phyloP scores from a whole-genome alignment of 371 early-diverging fungal genomes.

The Fennellomyces sp. region DNA sequence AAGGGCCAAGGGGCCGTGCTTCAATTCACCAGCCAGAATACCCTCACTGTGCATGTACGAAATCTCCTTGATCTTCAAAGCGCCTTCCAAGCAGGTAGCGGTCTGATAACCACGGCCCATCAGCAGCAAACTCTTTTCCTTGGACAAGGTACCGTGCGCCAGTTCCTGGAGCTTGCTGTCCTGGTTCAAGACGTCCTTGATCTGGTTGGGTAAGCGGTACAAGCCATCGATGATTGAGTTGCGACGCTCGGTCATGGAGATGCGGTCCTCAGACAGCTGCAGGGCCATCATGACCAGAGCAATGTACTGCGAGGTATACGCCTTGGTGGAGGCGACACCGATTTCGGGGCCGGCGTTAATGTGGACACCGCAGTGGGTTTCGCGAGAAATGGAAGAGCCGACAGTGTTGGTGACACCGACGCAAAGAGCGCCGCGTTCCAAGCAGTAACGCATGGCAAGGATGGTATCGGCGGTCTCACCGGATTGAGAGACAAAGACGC shows the following conservation, averaged over 20 bases:
- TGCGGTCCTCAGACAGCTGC: conserved; percentile 89
- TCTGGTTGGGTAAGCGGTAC: conserved; percentile 83
- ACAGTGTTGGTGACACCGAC: conserved; percentile 99
- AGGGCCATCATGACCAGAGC: conserved; percentile 98
- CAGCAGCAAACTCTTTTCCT: conserved; percentile 87
- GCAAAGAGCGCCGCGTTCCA: conserved; percentile 95
- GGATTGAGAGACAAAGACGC: conserved; percentile 97
- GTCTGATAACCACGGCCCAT: conserved; percentile 98
- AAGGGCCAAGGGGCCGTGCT: conserved; percentile 99
- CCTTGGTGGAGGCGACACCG: conserved; percentile 99
- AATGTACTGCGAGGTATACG: conserved; percentile 97
- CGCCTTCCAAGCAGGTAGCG: conserved; percentile 98
- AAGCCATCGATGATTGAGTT: conserved; percentile 93
- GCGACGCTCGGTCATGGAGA: conserved; percentile 84
- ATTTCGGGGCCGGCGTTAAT: conserved; percentile 99
- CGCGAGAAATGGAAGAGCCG: conserved; percentile 94
- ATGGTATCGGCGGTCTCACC: conserved; percentile 99
- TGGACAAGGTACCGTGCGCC: conserved; percentile 75
- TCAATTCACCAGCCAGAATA: conserved; percentile 98
- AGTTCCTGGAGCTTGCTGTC: conserved; percentile 82
- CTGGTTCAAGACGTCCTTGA: conserved; percentile 87
- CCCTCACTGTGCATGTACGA: conserved; percentile 97
- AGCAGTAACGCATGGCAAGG: conserved; percentile 95
- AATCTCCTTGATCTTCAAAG: conserved; percentile 99
- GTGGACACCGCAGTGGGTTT: conserved; percentile 98